phyloP scores from a whole-genome alignment of 192 early-diverging fungal species.

The Coemansia sp. region DNA sequence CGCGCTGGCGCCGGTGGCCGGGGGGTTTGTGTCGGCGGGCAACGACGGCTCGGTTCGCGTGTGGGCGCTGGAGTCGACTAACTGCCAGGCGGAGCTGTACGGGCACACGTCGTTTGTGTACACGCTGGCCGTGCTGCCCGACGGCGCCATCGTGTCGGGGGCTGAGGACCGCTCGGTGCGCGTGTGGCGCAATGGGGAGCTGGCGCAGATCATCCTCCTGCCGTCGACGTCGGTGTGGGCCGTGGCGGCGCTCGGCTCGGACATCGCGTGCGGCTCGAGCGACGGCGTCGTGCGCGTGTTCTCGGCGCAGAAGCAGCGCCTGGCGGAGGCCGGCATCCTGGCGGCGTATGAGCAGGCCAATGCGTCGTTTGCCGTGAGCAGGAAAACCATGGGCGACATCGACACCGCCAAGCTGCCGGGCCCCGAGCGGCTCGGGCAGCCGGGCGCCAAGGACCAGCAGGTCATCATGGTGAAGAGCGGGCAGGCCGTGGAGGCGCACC shows the following conservation, averaged over 20 bases:
- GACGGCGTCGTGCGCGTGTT: conserved; percentile 85
- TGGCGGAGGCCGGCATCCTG: conserved; percentile 53
- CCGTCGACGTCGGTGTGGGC: conserved; percentile 95
- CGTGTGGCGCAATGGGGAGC: conserved; percentile 77
- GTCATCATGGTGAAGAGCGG: conserved; percentile 83
- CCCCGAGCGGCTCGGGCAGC: conserved; percentile 65
- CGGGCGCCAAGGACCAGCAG: conserved; percentile 77
- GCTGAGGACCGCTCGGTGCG: conserved; percentile 93
- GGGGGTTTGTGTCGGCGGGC: conserved; percentile 79
- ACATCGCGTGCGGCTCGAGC: conserved; percentile 80
- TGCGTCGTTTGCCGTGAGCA: conserved; percentile 49
- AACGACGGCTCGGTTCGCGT: conserved; percentile 90
- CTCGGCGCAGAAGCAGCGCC: conserved; percentile 62
- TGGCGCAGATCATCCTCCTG: conserved; percentile 76
- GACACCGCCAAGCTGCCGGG: conserved; percentile 82
- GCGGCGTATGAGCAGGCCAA: conserved; percentile 48
- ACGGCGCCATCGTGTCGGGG: conserved; percentile 80
- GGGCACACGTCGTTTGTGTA: conserved; percentile 97
- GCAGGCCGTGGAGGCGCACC: conserved; percentile 78
- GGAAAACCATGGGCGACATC: conserved; percentile 67
- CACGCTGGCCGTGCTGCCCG: conserved; percentile 64
- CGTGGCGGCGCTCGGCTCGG: conserved; percentile 67
- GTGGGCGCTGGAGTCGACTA: conserved; percentile 71
- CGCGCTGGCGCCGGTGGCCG: conserved; percentile 63
- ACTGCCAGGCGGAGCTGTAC: conserved; percentile 67